Base-by-base conservation (phyloP, 805 yeast species). In the Phaffomyces thermotolerans region DNA sequence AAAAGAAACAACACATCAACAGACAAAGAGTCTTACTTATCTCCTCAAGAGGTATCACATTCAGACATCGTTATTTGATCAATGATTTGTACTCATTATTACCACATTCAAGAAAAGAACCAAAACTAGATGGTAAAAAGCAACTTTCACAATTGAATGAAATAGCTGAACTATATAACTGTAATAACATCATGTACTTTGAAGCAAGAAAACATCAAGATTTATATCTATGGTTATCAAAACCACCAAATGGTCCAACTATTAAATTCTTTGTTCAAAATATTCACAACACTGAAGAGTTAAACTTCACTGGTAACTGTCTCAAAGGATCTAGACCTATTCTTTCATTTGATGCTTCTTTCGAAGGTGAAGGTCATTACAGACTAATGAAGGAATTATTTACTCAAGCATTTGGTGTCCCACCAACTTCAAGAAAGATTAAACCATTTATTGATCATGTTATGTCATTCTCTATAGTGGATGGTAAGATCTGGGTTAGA, bases 201-300 rank as follows among this genome's bases (percentile, higher is more conserved):
- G 99, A 93, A 67, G 87, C 95, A 43, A 82, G 98, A 69, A 93
- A 93, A 66, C 97, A 91, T 67, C 85, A 81, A 65, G 99, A 93
- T 67, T 77, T 93, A 58, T 93, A 93, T 64, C 65, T 93, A 64
- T 93, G 97, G 96, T 64, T 93, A 51, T 78, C 96, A 30, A 91
- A 93, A 66, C 93, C 98, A 25, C 99, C 99, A 36, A 91, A 93
- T 63, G 99, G 99, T 1, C 99, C 99, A 47, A 91, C 97, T 22
- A 69, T 86, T 57, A 93, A 93, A 66, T 91, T 93, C 65, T 93
- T 84, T 62, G 76, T 93, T 47, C 96, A 91, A 67, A 93, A 93
- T 66, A 73, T 93, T 67, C 98, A 93, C 65, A 93, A 98, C 30
- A 78, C 89, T 72, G 96, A 90, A 59, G 99, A 93, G 66, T 72